Conservation (phyloP, 2,329 filamentous ascomycete species). For the Verticillium albo-atrum region DNA sequence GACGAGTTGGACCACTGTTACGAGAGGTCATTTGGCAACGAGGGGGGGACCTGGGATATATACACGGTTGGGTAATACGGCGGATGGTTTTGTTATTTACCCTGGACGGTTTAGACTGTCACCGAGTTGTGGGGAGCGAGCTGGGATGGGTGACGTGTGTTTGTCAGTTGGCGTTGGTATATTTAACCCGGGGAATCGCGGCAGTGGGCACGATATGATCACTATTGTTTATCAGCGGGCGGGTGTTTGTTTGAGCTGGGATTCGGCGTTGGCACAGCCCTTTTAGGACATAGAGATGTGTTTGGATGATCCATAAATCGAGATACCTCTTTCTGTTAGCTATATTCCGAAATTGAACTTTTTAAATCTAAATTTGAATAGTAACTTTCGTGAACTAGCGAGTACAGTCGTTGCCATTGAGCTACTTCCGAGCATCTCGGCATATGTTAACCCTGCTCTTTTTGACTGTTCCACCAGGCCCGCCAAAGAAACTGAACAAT, state of each 20-base stretch:
- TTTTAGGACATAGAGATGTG: background rate
- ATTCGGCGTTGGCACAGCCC: background rate
- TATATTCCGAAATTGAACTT: too few species aligned
- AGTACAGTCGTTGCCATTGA: too few species aligned
- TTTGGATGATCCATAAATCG: constrained; percentile 8
- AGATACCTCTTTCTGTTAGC: constrained; percentile 10
- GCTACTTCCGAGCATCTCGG: too few species aligned
- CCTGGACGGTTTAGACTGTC: background rate
- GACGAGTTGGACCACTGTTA: constrained; percentile 4
- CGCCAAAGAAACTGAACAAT: too few species aligned
- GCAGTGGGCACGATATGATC: background rate
- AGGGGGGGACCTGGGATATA: background rate
- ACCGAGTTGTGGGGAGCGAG: background rate
- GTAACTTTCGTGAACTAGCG: background rate
- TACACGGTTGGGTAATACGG: background rate
- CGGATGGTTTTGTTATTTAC: background rate
- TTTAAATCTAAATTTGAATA: too few species aligned
- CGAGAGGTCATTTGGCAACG: too few species aligned
- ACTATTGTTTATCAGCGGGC: background rate
- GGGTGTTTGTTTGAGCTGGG: background rate
- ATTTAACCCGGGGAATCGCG: background rate
- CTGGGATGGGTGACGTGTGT: background rate
- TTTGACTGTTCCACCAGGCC: too few species aligned
- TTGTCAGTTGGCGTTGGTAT: background rate
- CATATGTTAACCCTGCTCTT: too few species aligned